Percentiles rank a stretch among this genome's conserved stretches.
These are phyloP conservation scores for Borovskyia barvae DNA, from an alignment of 208 protist species.

Conservation along the genomic window DNA sequence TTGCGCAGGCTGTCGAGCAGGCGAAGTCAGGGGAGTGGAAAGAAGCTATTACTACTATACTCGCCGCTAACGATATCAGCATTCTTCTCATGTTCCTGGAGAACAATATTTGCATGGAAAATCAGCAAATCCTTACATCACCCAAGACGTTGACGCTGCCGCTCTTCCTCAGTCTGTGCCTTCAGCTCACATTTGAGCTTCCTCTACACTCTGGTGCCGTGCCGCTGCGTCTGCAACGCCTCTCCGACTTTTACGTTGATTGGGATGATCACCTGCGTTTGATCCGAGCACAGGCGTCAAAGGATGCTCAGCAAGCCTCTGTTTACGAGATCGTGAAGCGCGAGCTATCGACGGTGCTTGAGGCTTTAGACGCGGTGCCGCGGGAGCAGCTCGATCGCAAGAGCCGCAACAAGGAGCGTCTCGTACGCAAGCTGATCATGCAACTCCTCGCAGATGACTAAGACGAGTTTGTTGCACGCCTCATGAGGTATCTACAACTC, in stretches of 20 bases:
- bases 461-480: too few relatives aligned
- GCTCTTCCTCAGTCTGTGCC: slow-evolving; percentile 79
- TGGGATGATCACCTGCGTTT: slow-evolving; percentile 82
- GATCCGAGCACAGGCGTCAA: slow-evolving; percentile 51
- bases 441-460: slow-evolving; percentile 44
- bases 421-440: slow-evolving; percentile 64
- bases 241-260: slow-evolving; percentile 84
- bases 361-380: slow-evolving; percentile 46
- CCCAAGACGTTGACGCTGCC: slow-evolving; percentile 64
- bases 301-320: slow-evolving; percentile 29
- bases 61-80: slow-evolving; percentile 71
- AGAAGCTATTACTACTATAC: slow-evolving; percentile 59
- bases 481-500: too few relatives aligned
- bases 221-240: slow-evolving; percentile 64
- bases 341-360: slow-evolving; percentile 57
- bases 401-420: slow-evolving; percentile 65
- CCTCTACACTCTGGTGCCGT: slow-evolving; percentile 40
- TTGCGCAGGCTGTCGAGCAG: slow-evolving; percentile 47
- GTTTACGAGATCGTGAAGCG: slow-evolving; percentile 60
- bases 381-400: slow-evolving; percentile 60
- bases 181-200: slow-evolving; percentile 82
- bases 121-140: slow-evolving; percentile 45
- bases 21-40: slow-evolving; percentile 71
- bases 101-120: slow-evolving; percentile 69
- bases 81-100: slow-evolving; percentile 81